Percentiles rank a stretch among this genome's conserved stretches.
phyloP scores from a whole-genome alignment of 148 eudicot genomes.

The Silene latifolia region DNA sequence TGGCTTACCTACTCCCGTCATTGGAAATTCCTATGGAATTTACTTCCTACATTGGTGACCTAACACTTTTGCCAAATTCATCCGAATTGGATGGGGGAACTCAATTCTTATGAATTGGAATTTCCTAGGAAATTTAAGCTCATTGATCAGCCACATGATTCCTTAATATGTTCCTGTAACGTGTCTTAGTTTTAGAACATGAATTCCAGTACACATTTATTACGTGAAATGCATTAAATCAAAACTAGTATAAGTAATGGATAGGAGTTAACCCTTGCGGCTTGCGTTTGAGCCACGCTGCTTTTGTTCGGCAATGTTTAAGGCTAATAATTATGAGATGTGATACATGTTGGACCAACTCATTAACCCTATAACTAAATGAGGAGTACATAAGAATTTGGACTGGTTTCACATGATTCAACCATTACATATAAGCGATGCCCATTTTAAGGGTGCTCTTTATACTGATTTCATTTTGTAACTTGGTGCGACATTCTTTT shows the following conservation, averaged over 20 bases:
- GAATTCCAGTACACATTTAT: background rate
- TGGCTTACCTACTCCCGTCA: too few relatives aligned
- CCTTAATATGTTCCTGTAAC: background rate
- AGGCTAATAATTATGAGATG: too few relatives aligned
- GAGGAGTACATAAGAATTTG: background rate
- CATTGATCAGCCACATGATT: too few relatives aligned
- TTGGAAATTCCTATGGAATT: too few relatives aligned
- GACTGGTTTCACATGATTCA: background rate
- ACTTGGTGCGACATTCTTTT: background rate
- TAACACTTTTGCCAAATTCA: too few relatives aligned
- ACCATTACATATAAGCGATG: background rate
- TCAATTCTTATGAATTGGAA: too few relatives aligned
- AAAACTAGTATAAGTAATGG: background rate
- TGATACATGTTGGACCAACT: background rate
- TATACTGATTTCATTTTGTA: constrained; percentile 6
- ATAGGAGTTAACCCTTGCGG: background rate
- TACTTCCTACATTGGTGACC: too few relatives aligned
- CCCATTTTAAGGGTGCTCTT: background rate
- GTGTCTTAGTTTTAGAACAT: background rate
- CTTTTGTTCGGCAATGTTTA: too few relatives aligned
- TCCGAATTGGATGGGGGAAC: too few relatives aligned
- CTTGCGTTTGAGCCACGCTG: background rate
- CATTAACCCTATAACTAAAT: background rate
- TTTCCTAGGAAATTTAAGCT: too few relatives aligned
- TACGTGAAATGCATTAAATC: background rate